These are phyloP conservation scores for Fusarium anthophilum DNA, from an alignment of 2,329 filamentous ascomycete genomes.

Conservation along the genomic window DNA sequence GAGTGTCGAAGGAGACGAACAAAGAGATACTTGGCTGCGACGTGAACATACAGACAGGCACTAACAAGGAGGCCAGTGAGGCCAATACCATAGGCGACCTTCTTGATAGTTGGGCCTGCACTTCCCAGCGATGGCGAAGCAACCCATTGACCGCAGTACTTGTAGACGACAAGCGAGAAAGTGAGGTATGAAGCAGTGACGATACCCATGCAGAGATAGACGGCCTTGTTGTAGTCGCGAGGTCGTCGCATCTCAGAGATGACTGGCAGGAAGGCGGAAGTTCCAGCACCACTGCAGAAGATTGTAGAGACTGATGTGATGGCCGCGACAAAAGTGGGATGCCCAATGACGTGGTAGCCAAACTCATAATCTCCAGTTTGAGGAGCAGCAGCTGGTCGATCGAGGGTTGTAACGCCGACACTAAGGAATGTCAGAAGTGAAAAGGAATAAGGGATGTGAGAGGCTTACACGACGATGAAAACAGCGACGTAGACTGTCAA, in stretches of 20 bases:
- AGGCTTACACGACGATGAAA: conserved; percentile 55
- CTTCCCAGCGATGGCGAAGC: conserved; percentile 45
- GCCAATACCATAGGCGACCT: conserved; percentile 46
- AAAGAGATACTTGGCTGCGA: conserved; percentile 53
- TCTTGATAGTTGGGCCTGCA: conserved; percentile 44
- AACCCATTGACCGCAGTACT: conserved; percentile 43
- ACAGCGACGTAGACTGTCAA: conserved; percentile 65
- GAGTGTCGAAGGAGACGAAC: conserved; percentile 51
- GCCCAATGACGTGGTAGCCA: conserved; percentile 60
- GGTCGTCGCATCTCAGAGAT: conserved; percentile 64
- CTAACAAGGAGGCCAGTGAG: conserved; percentile 44
- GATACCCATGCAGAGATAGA: conserved; percentile 34
- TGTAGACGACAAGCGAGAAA: conserved; percentile 45
- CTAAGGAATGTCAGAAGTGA: not conserved
- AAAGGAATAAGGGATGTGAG: not conserved
- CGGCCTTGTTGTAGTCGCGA: conserved; percentile 40
- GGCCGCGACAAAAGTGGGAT: conserved; percentile 63
- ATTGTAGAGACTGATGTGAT: conserved; percentile 54
- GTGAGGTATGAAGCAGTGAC: conserved; percentile 43
- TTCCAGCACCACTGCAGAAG: conserved; percentile 63
- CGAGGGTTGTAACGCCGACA: conserved; percentile 54
- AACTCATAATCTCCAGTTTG: conserved; percentile 63
- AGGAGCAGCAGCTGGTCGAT: conserved; percentile 65
- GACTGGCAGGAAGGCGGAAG: conserved; percentile 49
- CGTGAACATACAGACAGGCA: conserved; percentile 49